Evolutionary conservation across 768 basidiomycete genomes (phyloP).

Genomic region (Mycena filopes): DNA sequence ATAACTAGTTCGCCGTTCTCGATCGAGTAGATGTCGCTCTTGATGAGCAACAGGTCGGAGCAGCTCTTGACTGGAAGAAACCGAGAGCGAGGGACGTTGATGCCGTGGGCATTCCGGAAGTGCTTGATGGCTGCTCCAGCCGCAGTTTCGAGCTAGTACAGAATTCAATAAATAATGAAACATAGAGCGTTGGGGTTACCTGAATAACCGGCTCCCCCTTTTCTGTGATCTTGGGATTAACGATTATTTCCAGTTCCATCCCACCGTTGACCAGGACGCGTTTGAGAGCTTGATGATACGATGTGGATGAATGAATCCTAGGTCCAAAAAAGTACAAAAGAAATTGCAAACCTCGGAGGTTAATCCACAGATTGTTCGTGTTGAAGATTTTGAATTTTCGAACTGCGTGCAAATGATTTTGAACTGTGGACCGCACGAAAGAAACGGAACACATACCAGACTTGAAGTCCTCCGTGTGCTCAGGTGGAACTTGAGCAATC

Average conservation of each 20-base stretch:
- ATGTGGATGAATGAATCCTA: not conserved
- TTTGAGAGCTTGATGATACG: slow-evolving; percentile 67
- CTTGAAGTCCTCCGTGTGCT: slow-evolving; percentile 91
- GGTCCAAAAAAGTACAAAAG: not conserved
- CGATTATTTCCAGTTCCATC: slow-evolving; percentile 84
- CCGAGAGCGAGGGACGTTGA: slow-evolving; percentile 93
- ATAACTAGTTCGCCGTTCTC: slow-evolving; percentile 89
- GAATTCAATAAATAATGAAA: slow-evolving; percentile 30
- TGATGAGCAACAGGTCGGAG: slow-evolving; percentile 89
- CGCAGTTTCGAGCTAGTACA: slow-evolving; percentile 80
- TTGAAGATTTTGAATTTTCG: slow-evolving; percentile 79
- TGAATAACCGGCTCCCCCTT: slow-evolving; percentile 79
- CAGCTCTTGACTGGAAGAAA: slow-evolving; percentile 94
- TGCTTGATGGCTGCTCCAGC: slow-evolving; percentile 95
- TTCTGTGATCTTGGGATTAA: slow-evolving; percentile 77
- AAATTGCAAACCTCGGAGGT: slow-evolving; percentile 52
- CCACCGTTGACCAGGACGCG: slow-evolving; percentile 74
- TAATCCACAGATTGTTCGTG: slow-evolving; percentile 74
- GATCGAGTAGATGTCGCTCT: slow-evolving; percentile 91
- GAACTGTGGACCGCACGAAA: not conserved
- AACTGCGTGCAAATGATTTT: slow-evolving; percentile 6
- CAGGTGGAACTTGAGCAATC: slow-evolving; percentile 93
- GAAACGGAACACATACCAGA: slow-evolving; percentile 41
- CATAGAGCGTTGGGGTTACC: slow-evolving; percentile 39
- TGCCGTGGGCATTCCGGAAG: slow-evolving; percentile 90